A percentile compares a stretch with the other conserved stretches of the same genome.
Evolutionary conservation across 1,284 basidiomycete species (phyloP).

Genomic region (Singerocomus rubriflavus): DNA sequence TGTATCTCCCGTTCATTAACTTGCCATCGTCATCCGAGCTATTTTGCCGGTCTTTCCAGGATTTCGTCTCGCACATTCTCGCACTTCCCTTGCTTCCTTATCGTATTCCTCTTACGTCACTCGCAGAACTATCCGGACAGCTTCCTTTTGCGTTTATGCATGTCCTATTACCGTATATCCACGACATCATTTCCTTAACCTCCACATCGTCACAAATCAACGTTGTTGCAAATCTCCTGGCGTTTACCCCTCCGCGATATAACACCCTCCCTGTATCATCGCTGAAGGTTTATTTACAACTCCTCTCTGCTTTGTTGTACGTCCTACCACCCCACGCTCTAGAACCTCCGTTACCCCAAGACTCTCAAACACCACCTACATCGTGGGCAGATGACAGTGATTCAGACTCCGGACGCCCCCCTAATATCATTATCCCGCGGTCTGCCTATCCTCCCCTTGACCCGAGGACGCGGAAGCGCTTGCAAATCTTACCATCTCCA

Average conservation of each 20-base stretch:
- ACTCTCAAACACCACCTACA: conserved; percentile 17
- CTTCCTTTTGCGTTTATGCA: conserved; percentile 44
- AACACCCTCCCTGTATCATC: conserved; percentile 41
- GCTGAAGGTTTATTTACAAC: conserved; percentile 52
- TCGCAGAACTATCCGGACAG: conserved; percentile 43
- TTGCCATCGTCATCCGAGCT: conserved; percentile 30
- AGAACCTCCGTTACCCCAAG: conserved; percentile 39
- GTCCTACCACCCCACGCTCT: conserved; percentile 51
- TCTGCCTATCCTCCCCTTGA: conserved; percentile 46
- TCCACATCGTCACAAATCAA: conserved; percentile 43
- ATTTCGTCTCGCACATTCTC: conserved; percentile 49
- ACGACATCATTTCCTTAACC: conserved; percentile 26
- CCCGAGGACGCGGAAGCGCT: conserved; percentile 50
- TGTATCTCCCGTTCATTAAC: conserved; percentile 27
- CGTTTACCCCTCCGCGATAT: conserved; percentile 59
- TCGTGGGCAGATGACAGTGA: conserved; percentile 34
- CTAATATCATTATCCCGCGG: conserved; percentile 37
- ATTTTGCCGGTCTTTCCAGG: conserved; percentile 34
- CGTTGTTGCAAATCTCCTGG: conserved; percentile 62
- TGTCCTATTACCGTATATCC: conserved; percentile 24
- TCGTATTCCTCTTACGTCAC: conserved; percentile 54
- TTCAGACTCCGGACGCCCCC: conserved; percentile 30
- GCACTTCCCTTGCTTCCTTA: conserved; percentile 66
- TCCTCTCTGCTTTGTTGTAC: conserved; percentile 52
- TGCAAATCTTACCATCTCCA: conserved; percentile 47